These are phyloP conservation scores for Fraxinus floribunda DNA, from an alignment of 305 asterid genomes.

Conservation along the genomic window DNA sequence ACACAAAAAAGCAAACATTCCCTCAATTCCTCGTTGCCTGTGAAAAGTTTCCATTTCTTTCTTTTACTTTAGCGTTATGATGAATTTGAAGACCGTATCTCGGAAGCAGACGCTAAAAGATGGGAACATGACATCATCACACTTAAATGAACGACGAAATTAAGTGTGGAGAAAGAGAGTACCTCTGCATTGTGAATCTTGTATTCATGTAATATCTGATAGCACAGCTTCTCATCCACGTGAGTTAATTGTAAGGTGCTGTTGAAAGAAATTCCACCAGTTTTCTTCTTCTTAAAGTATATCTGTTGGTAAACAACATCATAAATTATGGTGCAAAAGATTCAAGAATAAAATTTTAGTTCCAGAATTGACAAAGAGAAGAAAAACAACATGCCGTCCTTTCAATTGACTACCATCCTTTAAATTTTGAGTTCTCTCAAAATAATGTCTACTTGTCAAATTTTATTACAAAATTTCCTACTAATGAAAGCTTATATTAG, in stretches of 20 bases:
- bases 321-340: slow-evolving; percentile 6
- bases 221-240: slow-evolving; percentile 98
- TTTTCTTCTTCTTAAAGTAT: slow-evolving; percentile 94
- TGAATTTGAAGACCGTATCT: not conserved
- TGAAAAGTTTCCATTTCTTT: not conserved
- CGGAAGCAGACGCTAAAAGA: not conserved
- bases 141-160: not conserved
- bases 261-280: slow-evolving; percentile 98
- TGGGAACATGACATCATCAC: not conserved
- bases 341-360: not conserved
- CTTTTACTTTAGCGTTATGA: not conserved
- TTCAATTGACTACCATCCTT: not conserved
- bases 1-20: not conserved
- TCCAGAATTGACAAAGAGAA: not conserved
- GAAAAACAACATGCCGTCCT: not conserved
- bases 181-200: slow-evolving; percentile 99
- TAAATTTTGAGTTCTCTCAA: not conserved
- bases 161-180: slow-evolving; percentile 15
- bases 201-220: slow-evolving; percentile 90
- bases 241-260: slow-evolving; percentile 79
- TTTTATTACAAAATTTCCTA: not conserved
- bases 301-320: slow-evolving; percentile 52
- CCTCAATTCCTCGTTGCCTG: not conserved
- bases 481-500: slow-evolving; percentile 11
- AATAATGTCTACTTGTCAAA: not conserved